Evolutionary conservation across 2,329 filamentous ascomycete genomes (phyloP), one percentile per base, ranked within the genome.

Genomic region (Chaetomiaceae sp.): DNA sequence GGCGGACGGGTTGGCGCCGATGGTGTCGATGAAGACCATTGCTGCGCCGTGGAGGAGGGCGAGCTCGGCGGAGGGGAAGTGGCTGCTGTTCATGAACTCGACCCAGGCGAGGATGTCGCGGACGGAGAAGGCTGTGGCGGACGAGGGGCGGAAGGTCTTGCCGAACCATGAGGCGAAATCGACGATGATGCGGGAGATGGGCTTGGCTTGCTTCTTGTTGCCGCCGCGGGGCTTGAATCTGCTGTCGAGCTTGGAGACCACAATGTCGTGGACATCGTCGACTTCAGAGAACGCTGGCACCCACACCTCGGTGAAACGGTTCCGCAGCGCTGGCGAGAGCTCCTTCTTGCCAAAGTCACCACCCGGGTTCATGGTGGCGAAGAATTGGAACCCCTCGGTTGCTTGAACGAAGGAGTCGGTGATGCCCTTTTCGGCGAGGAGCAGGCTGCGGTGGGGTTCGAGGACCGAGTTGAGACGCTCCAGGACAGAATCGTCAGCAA

Each of bases 251-350:
- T 95, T 96, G 12, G 85, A 83, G 47, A 79, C 75, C 15, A 97
- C 83, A 60, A 99, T 99, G 39, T 95, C 87, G 19, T 91, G 72
- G 31, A 97, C 85, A 66, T 99, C 95, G 27, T 91, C 85, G 47
- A 83, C 81, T 55, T 92, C 88, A 1, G 90, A 91, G 54, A 97
- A 74, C 1, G 91, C 82, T 1, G 94, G 91, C 0, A 97, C 94
- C 94, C 94, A 99, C 8, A 99, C 96, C 70, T 99, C 94, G 0
- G 94, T 99, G 68, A 99, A 96, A 56, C 94, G 88, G 68, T 99
- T 99, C 42, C 94, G 82, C 55, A 99, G 75, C 14, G 94, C 95
- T 3, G 94, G 94, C 1, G 94, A 99, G 12, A 99, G 79, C 69
- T 99, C 94, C 62, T 92, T 90, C 73, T 99, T 99, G 60, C 94